Evolutionary conservation across 1,284 basidiomycete genomes (phyloP).

Genomic region (Naganishia liquefaciens): DNA sequence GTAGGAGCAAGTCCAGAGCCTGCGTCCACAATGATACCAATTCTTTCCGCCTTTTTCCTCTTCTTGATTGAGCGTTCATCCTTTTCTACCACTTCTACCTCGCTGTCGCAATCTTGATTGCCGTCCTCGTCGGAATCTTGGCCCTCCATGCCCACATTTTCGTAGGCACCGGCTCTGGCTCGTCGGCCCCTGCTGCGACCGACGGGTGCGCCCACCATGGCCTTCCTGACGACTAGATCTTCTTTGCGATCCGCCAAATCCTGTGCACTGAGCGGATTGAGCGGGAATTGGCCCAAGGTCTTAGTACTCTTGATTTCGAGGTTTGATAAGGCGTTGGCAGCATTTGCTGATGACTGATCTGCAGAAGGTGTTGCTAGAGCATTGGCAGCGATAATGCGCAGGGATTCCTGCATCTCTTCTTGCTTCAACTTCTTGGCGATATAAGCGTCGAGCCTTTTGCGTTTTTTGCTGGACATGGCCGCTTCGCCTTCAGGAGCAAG

Average conservation of each 20-base stretch:
- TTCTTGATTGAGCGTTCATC: slow-evolving; percentile 63
- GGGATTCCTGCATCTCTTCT: slow-evolving; percentile 48
- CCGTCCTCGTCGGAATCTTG: slow-evolving; percentile 57
- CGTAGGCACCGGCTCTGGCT: slow-evolving; percentile 60
- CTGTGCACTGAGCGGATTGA: slow-evolving; percentile 47
- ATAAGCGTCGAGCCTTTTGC: slow-evolving; percentile 53
- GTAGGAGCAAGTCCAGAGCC: background rate
- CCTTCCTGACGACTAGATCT: slow-evolving; percentile 67
- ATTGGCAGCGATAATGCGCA: slow-evolving; percentile 34
- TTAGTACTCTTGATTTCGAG: slow-evolving; percentile 30
- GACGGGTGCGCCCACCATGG: slow-evolving; percentile 55
- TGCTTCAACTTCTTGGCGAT: slow-evolving; percentile 54
- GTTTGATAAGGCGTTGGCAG: slow-evolving; percentile 1
- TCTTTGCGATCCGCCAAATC: slow-evolving; percentile 76
- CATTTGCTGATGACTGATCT: background rate
- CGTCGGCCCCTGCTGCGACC: slow-evolving; percentile 49
- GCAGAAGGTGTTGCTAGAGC: slow-evolving; percentile 15
- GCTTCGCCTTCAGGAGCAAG: slow-evolving; percentile 51
- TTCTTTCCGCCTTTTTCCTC: slow-evolving; percentile 70
- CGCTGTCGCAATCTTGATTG: slow-evolving; percentile 38
- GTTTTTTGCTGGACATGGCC: slow-evolving; percentile 53
- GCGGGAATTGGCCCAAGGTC: slow-evolving; percentile 46
- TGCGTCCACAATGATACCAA: slow-evolving; percentile 25
- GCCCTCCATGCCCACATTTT: slow-evolving; percentile 66
- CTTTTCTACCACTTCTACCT: slow-evolving; percentile 9